Evolutionary conservation across 345 rosid genomes (phyloP).

Genomic region (Hibiscus trionum): DNA sequence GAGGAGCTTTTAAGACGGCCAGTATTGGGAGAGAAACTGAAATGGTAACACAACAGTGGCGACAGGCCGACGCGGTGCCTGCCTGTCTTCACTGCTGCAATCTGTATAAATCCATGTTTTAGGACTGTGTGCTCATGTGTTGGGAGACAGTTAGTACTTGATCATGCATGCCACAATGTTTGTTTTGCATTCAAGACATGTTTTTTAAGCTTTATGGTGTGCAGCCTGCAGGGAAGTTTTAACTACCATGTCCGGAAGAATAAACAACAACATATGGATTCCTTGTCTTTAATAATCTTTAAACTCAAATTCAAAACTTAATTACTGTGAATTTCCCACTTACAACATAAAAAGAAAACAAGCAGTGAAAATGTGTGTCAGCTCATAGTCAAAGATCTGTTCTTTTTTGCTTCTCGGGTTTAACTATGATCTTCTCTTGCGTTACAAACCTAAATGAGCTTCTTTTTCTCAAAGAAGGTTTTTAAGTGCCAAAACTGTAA

Average conservation of each 20-base stretch:
- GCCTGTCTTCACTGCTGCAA: not conserved
- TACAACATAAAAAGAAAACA: not conserved
- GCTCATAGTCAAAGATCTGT: not conserved
- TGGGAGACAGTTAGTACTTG: not conserved
- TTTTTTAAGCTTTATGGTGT: constrained; percentile 60
- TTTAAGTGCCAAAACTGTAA: constrained; percentile 85
- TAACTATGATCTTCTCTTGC: not conserved
- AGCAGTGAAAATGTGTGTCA: not conserved
- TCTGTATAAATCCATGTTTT: not conserved
- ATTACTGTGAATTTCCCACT: not conserved
- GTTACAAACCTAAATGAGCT: constrained; percentile 50
- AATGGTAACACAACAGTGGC: not conserved
- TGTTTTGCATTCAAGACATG: too few species aligned
- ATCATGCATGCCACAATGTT: not conserved
- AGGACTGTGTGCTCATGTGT: not conserved
- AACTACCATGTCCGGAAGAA: constrained; percentile 61
- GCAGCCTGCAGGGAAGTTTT: constrained; percentile 66
- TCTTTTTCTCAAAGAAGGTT: constrained; percentile 91
- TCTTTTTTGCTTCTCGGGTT: not conserved
- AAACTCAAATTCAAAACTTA: not conserved
- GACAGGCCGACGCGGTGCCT: not conserved
- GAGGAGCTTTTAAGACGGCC: not conserved
- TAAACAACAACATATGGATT: constrained; percentile 66
- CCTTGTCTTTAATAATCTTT: constrained; percentile 39
- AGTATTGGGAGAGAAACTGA: not conserved